These are phyloP conservation scores for Apium graveolens DNA, from an alignment of 129 eudicot species.

Conservation along the genomic window DNA sequence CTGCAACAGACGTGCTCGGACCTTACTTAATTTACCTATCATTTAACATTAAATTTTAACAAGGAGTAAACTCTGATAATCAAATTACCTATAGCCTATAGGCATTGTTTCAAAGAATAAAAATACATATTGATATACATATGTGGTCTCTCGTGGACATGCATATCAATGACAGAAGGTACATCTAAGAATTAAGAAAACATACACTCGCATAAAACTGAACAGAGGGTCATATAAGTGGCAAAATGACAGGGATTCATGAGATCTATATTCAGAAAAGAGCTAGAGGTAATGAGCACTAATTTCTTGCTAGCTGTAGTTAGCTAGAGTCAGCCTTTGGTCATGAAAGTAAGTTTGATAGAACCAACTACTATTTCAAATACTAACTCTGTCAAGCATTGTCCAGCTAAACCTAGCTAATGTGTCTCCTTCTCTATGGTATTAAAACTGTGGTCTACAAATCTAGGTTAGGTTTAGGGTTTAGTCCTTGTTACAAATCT, in stretches of 20 bases:
- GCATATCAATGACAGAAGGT: not conserved
- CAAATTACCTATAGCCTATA: too few species aligned
- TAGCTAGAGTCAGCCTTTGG: not conserved
- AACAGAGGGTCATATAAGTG: not conserved
- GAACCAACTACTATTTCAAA: not conserved
- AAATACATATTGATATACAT: too few species aligned
- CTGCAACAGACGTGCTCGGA: too few species aligned
- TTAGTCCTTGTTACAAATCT: not conserved
- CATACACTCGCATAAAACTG: not conserved
- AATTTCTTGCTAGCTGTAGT: not conserved
- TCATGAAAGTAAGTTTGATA: slow-evolving; percentile 1
- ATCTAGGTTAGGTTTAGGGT: slow-evolving; percentile 7
- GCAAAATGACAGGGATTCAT: not conserved
- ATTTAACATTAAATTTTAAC: too few species aligned
- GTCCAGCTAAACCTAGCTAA: not conserved
- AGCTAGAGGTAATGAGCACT: slow-evolving; percentile 1
- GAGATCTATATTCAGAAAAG: not conserved
- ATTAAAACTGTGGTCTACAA: not conserved
- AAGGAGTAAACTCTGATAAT: too few species aligned
- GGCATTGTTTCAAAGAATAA: too few species aligned
- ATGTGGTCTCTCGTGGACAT: not conserved
- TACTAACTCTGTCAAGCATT: not conserved
- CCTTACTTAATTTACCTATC: too few species aligned
- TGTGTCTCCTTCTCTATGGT: not conserved
- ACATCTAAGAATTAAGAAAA: not conserved